Evolutionary conservation across 2,329 filamentous ascomycete species (phyloP).

Genomic region (Aspergillus novoparasiticus): DNA sequence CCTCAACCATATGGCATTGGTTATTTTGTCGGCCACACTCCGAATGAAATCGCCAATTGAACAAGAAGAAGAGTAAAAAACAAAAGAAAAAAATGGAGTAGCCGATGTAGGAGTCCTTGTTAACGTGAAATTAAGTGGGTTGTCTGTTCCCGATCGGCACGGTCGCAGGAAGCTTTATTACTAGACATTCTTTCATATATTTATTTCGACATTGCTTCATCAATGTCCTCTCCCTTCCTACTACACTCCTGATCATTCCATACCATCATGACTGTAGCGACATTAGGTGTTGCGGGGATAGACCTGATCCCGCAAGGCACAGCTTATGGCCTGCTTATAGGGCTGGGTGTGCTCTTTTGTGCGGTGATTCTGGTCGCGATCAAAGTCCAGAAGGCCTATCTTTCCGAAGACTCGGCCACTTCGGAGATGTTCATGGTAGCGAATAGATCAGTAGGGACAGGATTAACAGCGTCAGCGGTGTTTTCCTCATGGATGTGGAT

Average conservation of each 20-base stretch:
- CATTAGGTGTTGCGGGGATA: slow-evolving; percentile 5
- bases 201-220: background rate
- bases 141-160: background rate
- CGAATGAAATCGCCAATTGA: background rate
- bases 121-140: slow-evolving; percentile 4
- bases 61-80: background rate
- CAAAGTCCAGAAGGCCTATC: slow-evolving; percentile 44
- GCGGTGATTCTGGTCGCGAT: slow-evolving; percentile 51
- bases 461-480: slow-evolving; percentile 41
- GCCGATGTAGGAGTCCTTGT: background rate
- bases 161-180: background rate
- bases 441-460: slow-evolving; percentile 40
- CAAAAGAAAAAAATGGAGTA: background rate
- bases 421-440: slow-evolving; percentile 48
- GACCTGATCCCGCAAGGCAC: slow-evolving; percentile 32
- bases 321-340: slow-evolving; percentile 52
- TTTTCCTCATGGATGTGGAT: slow-evolving; percentile 46
- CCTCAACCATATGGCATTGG: background rate
- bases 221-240: background rate
- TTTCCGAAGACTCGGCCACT: slow-evolving; percentile 37
- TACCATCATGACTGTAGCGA: slow-evolving; percentile 6
- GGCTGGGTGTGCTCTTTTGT: slow-evolving; percentile 52
- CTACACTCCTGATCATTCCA: background rate
- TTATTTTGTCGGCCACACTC: background rate
- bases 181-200: background rate